phyloP scores from a whole-genome alignment of 225 moss, liverwort and hornwort genomes.

The Polytrichum commune region DNA sequence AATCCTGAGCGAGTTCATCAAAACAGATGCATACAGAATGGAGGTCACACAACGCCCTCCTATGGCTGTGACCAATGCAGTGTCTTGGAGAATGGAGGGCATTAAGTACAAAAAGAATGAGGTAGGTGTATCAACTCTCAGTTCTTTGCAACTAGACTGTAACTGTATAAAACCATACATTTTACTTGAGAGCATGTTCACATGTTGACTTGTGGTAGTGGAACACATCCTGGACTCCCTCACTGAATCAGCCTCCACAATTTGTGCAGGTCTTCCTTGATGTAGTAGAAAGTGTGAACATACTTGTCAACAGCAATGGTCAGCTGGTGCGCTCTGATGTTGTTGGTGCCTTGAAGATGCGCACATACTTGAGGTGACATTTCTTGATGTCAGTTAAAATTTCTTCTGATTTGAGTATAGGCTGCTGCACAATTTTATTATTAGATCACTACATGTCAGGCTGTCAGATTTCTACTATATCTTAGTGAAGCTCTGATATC shows the following conservation, averaged over 20 bases:
- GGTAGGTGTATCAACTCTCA: slow-evolving; percentile 31
- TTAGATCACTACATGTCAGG: too few relatives aligned
- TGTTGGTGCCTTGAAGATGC: slow-evolving; percentile 99
- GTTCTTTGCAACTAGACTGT: too few relatives aligned
- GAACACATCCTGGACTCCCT: not conserved
- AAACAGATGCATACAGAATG: slow-evolving; percentile 98
- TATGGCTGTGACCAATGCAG: slow-evolving; percentile 99
- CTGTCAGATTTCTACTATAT: too few relatives aligned
- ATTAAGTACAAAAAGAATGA: slow-evolving; percentile 99
- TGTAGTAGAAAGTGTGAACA: slow-evolving; percentile 99
- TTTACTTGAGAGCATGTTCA: not conserved
- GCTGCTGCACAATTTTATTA: too few relatives aligned
- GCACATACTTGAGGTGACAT: slow-evolving; percentile 83
- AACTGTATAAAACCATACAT: not conserved
- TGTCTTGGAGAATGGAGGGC: slow-evolving; percentile 99
- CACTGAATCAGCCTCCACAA: not conserved
- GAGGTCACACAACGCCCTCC: slow-evolving; percentile 93
- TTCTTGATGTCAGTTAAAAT: not conserved
- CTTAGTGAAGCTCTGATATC: not conserved
- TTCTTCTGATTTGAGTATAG: not conserved
- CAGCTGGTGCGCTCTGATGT: slow-evolving; percentile 98
- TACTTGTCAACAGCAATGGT: slow-evolving; percentile 97
- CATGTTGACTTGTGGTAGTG: not conserved
- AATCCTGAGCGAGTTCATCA: slow-evolving; percentile 95
- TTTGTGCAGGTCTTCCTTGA: slow-evolving; percentile 82